These are phyloP conservation scores for Boletus subparvulus DNA, from an alignment of 768 basidiomycete genomes.

Conservation along the genomic window DNA sequence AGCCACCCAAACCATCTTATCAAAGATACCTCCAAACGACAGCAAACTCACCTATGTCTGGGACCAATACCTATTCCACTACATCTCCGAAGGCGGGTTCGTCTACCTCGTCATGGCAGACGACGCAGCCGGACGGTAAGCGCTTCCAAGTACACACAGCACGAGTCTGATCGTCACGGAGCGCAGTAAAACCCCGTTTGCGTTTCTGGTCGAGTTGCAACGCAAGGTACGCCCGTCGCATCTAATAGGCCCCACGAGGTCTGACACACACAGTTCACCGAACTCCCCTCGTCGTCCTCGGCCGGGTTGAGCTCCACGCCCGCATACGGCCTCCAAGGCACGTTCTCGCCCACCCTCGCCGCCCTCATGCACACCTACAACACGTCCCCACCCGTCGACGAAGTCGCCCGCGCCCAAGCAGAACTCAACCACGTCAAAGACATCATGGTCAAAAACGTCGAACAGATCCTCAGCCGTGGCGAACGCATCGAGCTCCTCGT, in stretches of 20 bases:
- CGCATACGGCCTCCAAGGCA: constrained; percentile 66
- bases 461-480: constrained; percentile 90
- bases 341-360: constrained; percentile 67
- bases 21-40: constrained; percentile 91
- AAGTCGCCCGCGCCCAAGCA: constrained; percentile 83
- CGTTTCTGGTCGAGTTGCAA: constrained; percentile 86
- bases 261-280: constrained; percentile 46
- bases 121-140: constrained; percentile 82
- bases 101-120: constrained; percentile 94
- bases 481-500: constrained; percentile 95
- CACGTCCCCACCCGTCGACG: constrained; percentile 83
- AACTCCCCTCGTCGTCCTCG: constrained; percentile 64
- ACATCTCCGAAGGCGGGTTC: constrained; percentile 84
- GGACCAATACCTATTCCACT: constrained; percentile 94
- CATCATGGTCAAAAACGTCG: constrained; percentile 98
- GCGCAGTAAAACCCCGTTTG: constrained; percentile 85
- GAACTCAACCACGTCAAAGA: constrained; percentile 91
- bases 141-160: neutral
- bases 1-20: constrained; percentile 88
- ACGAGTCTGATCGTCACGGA: neutral
- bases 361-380: constrained; percentile 86
- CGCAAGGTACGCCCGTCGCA: constrained; percentile 38
- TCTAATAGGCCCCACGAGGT: too few relatives aligned
- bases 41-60: constrained; percentile 85
- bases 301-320: constrained; percentile 46